A percentile compares a stretch with the other conserved stretches of the same genome.
Evolutionary conservation across 2,329 filamentous ascomycete species (phyloP).

Genomic region (Fusarium sp.): DNA sequence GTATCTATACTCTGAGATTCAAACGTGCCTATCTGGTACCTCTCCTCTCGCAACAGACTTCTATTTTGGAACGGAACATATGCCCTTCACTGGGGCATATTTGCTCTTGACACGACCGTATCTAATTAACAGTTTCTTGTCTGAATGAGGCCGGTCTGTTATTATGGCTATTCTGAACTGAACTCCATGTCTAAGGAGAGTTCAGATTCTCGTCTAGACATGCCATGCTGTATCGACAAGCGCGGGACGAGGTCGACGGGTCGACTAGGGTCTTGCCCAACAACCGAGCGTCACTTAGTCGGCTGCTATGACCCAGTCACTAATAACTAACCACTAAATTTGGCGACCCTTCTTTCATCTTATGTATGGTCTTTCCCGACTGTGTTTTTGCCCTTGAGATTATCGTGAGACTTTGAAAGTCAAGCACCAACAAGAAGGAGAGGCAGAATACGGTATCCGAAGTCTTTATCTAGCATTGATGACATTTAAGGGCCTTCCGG

Average conservation of each 20-base stretch:
- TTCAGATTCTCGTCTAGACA: constrained; percentile 3
- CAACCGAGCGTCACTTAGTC: constrained; percentile 26
- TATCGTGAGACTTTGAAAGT: neutral
- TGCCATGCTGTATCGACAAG: constrained; percentile 19
- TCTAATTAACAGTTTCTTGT: neutral
- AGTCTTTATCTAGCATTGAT: neutral
- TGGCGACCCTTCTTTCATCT: constrained; percentile 32
- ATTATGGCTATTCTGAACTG: neutral
- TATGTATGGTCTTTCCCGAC: constrained; percentile 8
- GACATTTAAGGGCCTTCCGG: neutral
- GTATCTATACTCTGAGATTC: neutral
- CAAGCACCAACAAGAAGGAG: neutral
- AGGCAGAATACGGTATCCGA: neutral
- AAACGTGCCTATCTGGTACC: neutral
- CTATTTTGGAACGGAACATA: neutral
- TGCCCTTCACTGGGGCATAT: neutral
- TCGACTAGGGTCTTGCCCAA: constrained; percentile 27
- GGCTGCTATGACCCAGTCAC: constrained; percentile 30
- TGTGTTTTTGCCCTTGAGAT: neutral
- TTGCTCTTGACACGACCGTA: neutral
- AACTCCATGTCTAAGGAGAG: neutral
- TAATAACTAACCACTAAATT: constrained; percentile 24
- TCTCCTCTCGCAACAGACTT: neutral
- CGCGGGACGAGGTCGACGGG: constrained; percentile 25
- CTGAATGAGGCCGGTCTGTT: neutral